These are phyloP conservation scores for Neoboletus brunneissimus DNA, from an alignment of 768 basidiomycete genomes.

Conservation along the genomic window DNA sequence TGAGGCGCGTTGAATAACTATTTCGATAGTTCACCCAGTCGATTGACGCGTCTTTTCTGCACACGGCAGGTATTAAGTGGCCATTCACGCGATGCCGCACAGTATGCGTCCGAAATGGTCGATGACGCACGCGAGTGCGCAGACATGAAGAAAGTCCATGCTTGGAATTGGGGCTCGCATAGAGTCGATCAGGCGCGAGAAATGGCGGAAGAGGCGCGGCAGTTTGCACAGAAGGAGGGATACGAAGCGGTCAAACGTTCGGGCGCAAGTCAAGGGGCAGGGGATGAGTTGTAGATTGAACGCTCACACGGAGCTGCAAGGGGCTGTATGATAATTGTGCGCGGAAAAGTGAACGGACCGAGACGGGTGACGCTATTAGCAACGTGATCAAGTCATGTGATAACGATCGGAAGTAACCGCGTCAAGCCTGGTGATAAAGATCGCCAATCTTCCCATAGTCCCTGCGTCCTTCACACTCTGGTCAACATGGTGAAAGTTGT, in stretches of 20 bases:
- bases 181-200: slow-evolving; percentile 26
- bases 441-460: background rate
- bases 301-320: too few species aligned
- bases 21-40: too few species aligned
- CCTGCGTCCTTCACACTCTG: background rate
- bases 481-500: slow-evolving; percentile 63
- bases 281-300: slow-evolving; percentile 23
- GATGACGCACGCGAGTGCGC: slow-evolving; percentile 23
- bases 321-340: background rate
- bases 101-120: slow-evolving; percentile 28
- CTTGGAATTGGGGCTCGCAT: slow-evolving; percentile 18
- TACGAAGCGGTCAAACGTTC: slow-evolving; percentile 21
- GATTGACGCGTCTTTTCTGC: background rate
- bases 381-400: background rate
- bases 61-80: slow-evolving; percentile 41
- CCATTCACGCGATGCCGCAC: slow-evolving; percentile 22
- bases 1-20: slow-evolving; percentile 21
- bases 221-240: slow-evolving; percentile 5
- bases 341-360: background rate
- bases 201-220: slow-evolving; percentile 27
- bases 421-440: slow-evolving; percentile 15
- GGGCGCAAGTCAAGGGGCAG: slow-evolving; percentile 25
- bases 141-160: slow-evolving; percentile 16
- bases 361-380: background rate
- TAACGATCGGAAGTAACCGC: slow-evolving; percentile 15